phyloP scores from a whole-genome alignment of 176 grass and related monocot genomes.

The Aegilops tauschii region DNA sequence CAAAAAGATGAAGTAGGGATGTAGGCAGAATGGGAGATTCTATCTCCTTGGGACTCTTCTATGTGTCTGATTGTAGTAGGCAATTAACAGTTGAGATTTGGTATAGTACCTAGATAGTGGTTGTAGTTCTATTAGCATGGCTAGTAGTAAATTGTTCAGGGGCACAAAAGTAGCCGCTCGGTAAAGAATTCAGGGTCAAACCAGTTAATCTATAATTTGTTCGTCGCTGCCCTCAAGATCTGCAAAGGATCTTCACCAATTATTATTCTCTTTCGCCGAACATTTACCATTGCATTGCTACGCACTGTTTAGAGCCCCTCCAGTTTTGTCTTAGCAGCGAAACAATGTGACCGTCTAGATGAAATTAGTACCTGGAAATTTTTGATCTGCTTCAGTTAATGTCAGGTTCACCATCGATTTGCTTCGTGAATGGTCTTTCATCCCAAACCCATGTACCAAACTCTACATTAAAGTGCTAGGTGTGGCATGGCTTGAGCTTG shows the following conservation, averaged over 20 bases:
- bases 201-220: no score
- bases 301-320: neutral
- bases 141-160: neutral
- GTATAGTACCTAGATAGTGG: neutral
- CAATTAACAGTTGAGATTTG: neutral
- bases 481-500: no score
- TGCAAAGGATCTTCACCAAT: neutral
- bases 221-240: neutral
- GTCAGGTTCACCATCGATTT: neutral
- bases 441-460: no score
- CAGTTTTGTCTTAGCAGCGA: neutral
- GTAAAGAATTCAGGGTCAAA: no score
- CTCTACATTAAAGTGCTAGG: no score
- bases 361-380: neutral
- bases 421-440: no score
- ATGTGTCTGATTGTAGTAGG: neutral
- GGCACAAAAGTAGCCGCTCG: no score
- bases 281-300: no score
- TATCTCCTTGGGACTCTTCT: no score
- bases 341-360: neutral
- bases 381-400: neutral
- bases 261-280: neutral
- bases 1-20: neutral
- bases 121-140: neutral
- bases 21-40: neutral